A percentile compares a stretch with the other conserved stretches of the same genome.
Evolutionary conservation across 164 flowering plant species (phyloP).

Genomic region (Magnolia changhungtana): DNA sequence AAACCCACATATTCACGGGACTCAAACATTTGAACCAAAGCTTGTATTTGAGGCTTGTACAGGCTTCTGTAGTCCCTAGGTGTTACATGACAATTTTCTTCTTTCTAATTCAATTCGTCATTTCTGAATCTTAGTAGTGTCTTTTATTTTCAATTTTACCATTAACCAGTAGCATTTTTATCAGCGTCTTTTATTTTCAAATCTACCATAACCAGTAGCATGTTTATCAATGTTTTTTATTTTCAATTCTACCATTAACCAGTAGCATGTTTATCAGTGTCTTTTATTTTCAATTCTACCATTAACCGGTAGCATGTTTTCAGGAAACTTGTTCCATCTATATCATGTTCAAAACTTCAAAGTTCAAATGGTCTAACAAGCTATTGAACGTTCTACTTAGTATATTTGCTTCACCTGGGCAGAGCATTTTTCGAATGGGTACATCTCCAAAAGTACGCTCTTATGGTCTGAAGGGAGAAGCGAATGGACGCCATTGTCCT

Average conservation of each 20-base stretch:
- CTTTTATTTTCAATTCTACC: slow-evolving; percentile 26
- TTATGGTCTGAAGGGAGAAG: slow-evolving; percentile 83
- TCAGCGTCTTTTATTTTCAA: slow-evolving; percentile 10
- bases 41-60: background rate
- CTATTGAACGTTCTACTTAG: slow-evolving; percentile 36
- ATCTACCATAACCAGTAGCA: slow-evolving; percentile 35
- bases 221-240: slow-evolving; percentile 14
- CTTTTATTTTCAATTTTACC: slow-evolving; percentile 28
- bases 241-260: slow-evolving; percentile 34
- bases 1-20: background rate
- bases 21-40: background rate
- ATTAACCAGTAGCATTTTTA: slow-evolving; percentile 34
- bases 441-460: slow-evolving; percentile 57
- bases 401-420: slow-evolving; percentile 52
- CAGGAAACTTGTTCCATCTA: slow-evolving; percentile 36
- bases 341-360: slow-evolving; percentile 31
- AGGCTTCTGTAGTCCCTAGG: background rate
- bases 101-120: background rate
- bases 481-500: slow-evolving; percentile 79
- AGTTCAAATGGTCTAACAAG: slow-evolving; percentile 32
- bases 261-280: slow-evolving; percentile 24
- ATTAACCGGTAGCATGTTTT: slow-evolving; percentile 36
- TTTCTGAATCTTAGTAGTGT: slow-evolving; percentile 11
- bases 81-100: background rate
- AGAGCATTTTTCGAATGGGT: slow-evolving; percentile 79